Evolutionary conservation across 2,329 filamentous ascomycete genomes (phyloP).

Genomic region (Calycina herbarum): DNA sequence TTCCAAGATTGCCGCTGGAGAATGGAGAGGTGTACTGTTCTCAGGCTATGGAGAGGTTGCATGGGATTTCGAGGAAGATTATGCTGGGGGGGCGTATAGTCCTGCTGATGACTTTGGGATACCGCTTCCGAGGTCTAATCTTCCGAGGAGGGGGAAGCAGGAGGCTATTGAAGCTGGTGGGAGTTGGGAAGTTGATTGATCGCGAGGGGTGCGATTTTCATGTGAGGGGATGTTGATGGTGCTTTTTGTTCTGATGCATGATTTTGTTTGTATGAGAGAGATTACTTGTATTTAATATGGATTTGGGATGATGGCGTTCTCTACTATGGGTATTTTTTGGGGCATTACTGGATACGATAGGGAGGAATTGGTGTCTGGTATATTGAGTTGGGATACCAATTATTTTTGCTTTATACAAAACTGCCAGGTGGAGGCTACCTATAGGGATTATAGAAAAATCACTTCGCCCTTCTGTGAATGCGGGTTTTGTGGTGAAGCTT

Average conservation of each 20-base stretch:
- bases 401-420: too few relatives aligned
- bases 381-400: too few relatives aligned
- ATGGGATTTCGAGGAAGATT: slow-evolving; percentile 54
- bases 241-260: too few relatives aligned
- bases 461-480: too few relatives aligned
- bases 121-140: slow-evolving; percentile 19
- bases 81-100: slow-evolving; percentile 51
- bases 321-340: neutral
- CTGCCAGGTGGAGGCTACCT: too few relatives aligned
- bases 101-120: slow-evolving; percentile 60
- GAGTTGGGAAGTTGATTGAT: slow-evolving; percentile 30
- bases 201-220: too few relatives aligned
- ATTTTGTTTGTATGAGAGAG: slow-evolving; percentile 9
- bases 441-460: too few relatives aligned
- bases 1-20: slow-evolving; percentile 66
- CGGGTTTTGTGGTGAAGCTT: too few relatives aligned
- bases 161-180: slow-evolving; percentile 16
- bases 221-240: too few relatives aligned
- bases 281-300: slow-evolving; percentile 7
- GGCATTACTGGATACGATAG: too few relatives aligned
- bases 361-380: too few relatives aligned
- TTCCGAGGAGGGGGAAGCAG: slow-evolving; percentile 10
- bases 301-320: neutral
- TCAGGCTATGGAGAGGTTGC: slow-evolving; percentile 57
- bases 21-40: slow-evolving; percentile 59